A percentile compares a stretch with the other conserved stretches of the same genome.
Evolutionary conservation across 495 filamentous ascomycete species (phyloP).

Genomic region (Hypoxylon fuscum): DNA sequence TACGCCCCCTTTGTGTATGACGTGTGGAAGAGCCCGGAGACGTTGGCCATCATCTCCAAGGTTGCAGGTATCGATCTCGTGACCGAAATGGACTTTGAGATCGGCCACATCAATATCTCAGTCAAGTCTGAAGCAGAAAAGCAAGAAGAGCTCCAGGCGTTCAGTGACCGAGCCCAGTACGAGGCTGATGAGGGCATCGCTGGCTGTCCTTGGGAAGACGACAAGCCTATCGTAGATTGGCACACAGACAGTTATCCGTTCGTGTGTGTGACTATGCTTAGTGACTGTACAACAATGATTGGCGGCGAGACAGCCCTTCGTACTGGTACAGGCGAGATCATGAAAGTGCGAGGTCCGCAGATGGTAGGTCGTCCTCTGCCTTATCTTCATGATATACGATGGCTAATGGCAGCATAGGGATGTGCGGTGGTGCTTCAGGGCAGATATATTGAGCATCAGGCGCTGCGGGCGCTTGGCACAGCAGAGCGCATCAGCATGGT

Average conservation of each 20-base stretch:
- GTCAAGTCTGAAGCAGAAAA: constrained; percentile 64
- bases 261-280: constrained; percentile 80
- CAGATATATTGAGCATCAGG: constrained; percentile 76
- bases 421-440: constrained; percentile 75
- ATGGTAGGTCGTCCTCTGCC: constrained; percentile 58
- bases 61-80: constrained; percentile 80
- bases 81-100: constrained; percentile 76
- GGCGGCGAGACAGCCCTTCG: constrained; percentile 76
- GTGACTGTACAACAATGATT: constrained; percentile 73
- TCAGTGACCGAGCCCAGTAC: constrained; percentile 47
- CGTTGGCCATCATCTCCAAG: constrained; percentile 70
- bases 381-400: neutral
- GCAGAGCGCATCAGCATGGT: constrained; percentile 78
- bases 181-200: constrained; percentile 50
- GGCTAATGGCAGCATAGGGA: constrained; percentile 55
- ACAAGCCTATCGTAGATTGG: constrained; percentile 73
- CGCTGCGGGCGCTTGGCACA: constrained; percentile 68
- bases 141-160: constrained; percentile 35
- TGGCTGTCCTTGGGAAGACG: constrained; percentile 61
- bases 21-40: constrained; percentile 73
- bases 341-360: constrained; percentile 74
- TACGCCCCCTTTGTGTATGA: constrained; percentile 70
- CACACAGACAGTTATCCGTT: constrained; percentile 80
- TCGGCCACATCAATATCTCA: constrained; percentile 76
- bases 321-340: constrained; percentile 67